These are phyloP conservation scores for Flaveria linearis DNA, from an alignment of 129 eudicot species.

Conservation along the genomic window DNA sequence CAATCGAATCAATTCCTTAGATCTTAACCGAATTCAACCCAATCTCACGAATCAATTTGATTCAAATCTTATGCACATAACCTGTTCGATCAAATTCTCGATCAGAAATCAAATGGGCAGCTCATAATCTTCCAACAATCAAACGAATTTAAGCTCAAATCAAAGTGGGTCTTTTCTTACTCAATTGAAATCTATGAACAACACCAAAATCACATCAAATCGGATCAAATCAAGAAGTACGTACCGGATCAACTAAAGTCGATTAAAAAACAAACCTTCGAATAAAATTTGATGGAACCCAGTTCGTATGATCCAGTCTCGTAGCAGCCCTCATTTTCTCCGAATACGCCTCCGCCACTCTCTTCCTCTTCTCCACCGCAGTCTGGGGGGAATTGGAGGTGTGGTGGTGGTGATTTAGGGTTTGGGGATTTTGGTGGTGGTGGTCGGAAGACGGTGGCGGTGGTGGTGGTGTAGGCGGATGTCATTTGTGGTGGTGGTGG, in stretches of 20 bases:
- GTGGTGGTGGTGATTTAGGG: too few species aligned
- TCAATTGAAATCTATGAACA: not conserved
- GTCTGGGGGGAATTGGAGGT: too few species aligned
- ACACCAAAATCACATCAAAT: not conserved
- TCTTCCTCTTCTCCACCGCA: too few species aligned
- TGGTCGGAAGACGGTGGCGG: too few species aligned
- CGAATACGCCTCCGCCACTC: too few species aligned
- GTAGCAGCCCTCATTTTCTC: too few species aligned
- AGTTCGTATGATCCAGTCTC: conserved; percentile 5
- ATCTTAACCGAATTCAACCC: conserved; percentile 16
- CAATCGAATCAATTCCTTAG: not conserved
- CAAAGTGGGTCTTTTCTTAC: conserved; percentile 5
- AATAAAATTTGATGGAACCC: not conserved
- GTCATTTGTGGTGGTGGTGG: too few species aligned
- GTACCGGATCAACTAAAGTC: not conserved
- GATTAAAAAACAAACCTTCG: conserved; percentile 25
- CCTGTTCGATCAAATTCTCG: conserved; percentile 33
- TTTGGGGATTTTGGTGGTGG: too few species aligned
- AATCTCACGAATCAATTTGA: not conserved
- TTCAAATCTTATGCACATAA: conserved; percentile 11
- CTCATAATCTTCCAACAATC: not conserved
- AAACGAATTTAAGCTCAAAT: not conserved
- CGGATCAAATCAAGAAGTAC: conserved; percentile 4
- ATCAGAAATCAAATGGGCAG: conserved; percentile 2
- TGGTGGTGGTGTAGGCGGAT: too few species aligned